These are phyloP conservation scores for Anethum foeniculum DNA, from an alignment of 140 eudicot genomes.

Conservation along the genomic window DNA sequence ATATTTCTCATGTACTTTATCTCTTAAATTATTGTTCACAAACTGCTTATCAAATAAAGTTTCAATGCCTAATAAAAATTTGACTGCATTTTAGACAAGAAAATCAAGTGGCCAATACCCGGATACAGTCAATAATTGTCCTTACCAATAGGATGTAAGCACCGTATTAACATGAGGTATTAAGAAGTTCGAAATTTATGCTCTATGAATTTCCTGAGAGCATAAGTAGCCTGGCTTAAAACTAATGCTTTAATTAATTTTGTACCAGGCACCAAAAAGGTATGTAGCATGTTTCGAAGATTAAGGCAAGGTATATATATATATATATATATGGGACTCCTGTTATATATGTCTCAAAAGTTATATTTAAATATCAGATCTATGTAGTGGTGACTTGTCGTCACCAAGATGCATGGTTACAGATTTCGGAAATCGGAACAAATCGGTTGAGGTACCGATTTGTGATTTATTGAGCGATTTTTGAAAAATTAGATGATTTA, in stretches of 20 bases:
- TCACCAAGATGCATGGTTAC: too few relatives aligned
- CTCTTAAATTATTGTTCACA: not conserved
- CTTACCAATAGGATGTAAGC: not conserved
- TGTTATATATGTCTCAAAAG: not conserved
- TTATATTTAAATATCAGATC: not conserved
- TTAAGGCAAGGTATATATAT: too few relatives aligned
- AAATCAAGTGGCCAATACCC: not conserved
- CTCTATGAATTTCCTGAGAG: not conserved
- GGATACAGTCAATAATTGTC: not conserved
- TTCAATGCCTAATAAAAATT: not conserved
- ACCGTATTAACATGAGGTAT: not conserved
- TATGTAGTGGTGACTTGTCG: not conserved
- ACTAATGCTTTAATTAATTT: not conserved
- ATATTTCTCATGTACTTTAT: not conserved
- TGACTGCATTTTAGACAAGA: not conserved
- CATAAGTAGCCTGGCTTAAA: not conserved
- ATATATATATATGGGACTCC: too few relatives aligned
- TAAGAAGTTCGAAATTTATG: not conserved
- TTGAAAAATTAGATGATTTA: too few relatives aligned
- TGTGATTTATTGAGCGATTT: too few relatives aligned
- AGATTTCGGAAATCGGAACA: too few relatives aligned
- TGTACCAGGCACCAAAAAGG: too few relatives aligned
- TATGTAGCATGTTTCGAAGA: too few relatives aligned
- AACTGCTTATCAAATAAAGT: not conserved
- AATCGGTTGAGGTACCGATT: too few relatives aligned